Percentiles rank a stretch among this genome's conserved stretches.
These are phyloP conservation scores for Aspergillus clavatus DNA, from an alignment of 2,329 filamentous ascomycete genomes.

Conservation along the genomic window DNA sequence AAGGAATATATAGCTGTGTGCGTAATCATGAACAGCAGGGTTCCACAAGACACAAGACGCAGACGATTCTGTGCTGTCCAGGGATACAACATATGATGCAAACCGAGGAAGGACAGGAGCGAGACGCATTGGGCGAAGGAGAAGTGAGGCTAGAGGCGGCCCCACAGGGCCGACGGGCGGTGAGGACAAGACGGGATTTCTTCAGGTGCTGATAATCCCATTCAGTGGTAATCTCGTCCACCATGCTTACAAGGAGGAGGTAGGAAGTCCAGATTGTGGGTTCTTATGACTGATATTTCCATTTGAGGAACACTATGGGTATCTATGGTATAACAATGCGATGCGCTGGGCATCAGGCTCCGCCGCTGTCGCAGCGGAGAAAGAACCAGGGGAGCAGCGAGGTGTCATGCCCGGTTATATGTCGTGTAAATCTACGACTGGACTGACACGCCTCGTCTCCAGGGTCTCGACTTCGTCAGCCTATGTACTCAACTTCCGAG, in stretches of 20 bases:
- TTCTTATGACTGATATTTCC: constrained; percentile 2
- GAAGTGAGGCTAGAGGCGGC: constrained; percentile 12
- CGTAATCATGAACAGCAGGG: not conserved
- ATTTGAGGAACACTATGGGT: constrained; percentile 14
- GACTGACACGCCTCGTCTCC: constrained; percentile 3
- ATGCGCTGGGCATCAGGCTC: not conserved
- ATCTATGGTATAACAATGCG: constrained; percentile 12
- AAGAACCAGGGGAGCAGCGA: constrained; percentile 3
- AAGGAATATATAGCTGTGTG: constrained; percentile 5
- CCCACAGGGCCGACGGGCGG: constrained; percentile 21
- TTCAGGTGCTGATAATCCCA: too few relatives aligned
- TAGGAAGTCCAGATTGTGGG: too few relatives aligned
- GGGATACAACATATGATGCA: not conserved
- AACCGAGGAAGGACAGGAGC: not conserved
- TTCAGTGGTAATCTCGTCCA: too few relatives aligned
- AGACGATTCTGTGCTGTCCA: not conserved
- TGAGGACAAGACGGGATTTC: constrained; percentile 3
- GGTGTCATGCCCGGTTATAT: constrained; percentile 10
- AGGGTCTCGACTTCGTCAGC: constrained; percentile 3
- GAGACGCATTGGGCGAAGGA: constrained; percentile 5
- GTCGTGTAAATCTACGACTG: constrained; percentile 11
- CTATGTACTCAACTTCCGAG: not conserved
- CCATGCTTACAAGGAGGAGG: too few relatives aligned
- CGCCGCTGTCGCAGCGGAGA: constrained; percentile 1
- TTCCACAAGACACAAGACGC: not conserved